A percentile compares a stretch with the other conserved stretches of the same genome.
Conservation (phyloP, 345 rosid species). For the Ailanthus altissimus region DNA sequence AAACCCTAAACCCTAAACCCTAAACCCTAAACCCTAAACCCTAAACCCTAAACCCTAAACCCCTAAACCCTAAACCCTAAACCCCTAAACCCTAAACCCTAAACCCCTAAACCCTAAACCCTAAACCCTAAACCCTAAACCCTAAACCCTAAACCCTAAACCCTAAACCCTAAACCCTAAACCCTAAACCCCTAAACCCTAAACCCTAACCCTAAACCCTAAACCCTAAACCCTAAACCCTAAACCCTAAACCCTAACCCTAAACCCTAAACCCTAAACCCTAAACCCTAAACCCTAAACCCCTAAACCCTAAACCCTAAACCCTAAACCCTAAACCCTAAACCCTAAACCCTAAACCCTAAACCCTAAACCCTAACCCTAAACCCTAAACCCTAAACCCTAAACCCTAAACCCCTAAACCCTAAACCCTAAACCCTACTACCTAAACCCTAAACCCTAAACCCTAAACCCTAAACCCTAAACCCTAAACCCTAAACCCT, state of each 20-base stretch:
- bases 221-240: constrained; percentile 31
- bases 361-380: constrained; percentile 30
- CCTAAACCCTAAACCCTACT: constrained; percentile 27
- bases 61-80: constrained; percentile 31
- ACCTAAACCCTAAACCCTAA: constrained; percentile 27
- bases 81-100: constrained; percentile 28
- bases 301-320: constrained; percentile 29
- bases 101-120: constrained; percentile 35
- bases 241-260: constrained; percentile 27
- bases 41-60: constrained; percentile 30
- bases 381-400: constrained; percentile 22
- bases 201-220: constrained; percentile 29
- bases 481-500: constrained; percentile 22
- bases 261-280: constrained; percentile 24
- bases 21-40: constrained; percentile 17
- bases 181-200: constrained; percentile 34
- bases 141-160: constrained; percentile 31
- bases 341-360: constrained; percentile 27
- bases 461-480: constrained; percentile 24
- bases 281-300: constrained; percentile 23
- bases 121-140: constrained; percentile 30
- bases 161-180: constrained; percentile 31
- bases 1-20: constrained; percentile 31
- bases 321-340: constrained; percentile 19
- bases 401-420: constrained; percentile 23